Evolutionary conservation across 768 basidiomycete species (phyloP).

Genomic region (Pisolithus sp.): DNA sequence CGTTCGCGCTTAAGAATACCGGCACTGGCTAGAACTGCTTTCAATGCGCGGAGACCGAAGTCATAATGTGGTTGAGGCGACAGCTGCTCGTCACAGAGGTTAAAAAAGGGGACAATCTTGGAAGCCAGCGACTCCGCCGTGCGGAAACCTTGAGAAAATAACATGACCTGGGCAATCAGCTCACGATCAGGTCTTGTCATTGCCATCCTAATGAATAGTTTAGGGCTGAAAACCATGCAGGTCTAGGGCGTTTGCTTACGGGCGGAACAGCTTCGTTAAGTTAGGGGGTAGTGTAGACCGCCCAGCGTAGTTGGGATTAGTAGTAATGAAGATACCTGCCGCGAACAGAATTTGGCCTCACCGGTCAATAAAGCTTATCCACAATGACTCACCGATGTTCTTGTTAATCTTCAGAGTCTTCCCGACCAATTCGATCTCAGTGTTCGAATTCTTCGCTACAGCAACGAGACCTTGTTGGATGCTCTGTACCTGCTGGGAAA

Average conservation of each 20-base stretch:
- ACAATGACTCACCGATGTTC: conserved; percentile 65
- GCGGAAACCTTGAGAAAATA: conserved; percentile 99
- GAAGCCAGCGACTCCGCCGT: conserved; percentile 96
- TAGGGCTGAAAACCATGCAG: conserved; percentile 7
- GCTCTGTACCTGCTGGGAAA: conserved; percentile 97
- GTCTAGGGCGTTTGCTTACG: conserved; percentile 44
- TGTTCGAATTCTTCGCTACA: conserved; percentile 74
- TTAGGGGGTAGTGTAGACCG: conserved; percentile 87
- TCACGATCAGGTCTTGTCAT: conserved; percentile 99
- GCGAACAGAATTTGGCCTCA: conserved; percentile 3
- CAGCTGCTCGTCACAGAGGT: conserved; percentile 94
- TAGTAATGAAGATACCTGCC: conserved; percentile 94
- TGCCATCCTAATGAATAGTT: conserved; percentile 64
- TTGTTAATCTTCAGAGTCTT: conserved; percentile 89
- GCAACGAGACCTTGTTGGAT: conserved; percentile 94
- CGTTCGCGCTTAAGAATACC: conserved; percentile 96
- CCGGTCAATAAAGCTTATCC: neutral
- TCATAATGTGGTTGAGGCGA: conserved; percentile 98
- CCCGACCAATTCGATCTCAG: conserved; percentile 92
- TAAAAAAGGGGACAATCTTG: conserved; percentile 99
- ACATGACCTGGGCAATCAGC: conserved; percentile 98
- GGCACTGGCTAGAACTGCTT: conserved; percentile 92
- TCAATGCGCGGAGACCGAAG: conserved; percentile 95
- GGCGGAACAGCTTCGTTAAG: conserved; percentile 87
- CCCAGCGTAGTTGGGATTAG: conserved; percentile 98